phyloP scores from a whole-genome alignment of 2,329 filamentous ascomycete species.

The Ploettnerulaceae sp. region DNA sequence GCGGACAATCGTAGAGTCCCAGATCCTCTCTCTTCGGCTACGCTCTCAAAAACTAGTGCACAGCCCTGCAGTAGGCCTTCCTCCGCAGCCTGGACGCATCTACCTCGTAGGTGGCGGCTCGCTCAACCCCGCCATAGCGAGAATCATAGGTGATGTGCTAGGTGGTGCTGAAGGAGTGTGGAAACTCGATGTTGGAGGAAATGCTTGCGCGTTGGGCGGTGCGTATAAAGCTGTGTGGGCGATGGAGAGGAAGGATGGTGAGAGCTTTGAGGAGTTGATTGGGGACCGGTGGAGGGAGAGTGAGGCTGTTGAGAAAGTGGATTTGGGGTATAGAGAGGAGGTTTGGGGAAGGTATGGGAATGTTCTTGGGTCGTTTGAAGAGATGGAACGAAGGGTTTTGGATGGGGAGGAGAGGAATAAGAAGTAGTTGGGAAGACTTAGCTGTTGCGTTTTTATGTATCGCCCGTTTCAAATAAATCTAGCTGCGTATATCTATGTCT shows the following conservation, averaged over 20 bases:
- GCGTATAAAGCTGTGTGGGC: constrained; percentile 98
- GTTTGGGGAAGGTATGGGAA: constrained; percentile 74
- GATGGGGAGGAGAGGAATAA: constrained; percentile 33
- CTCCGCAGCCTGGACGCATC: constrained; percentile 79
- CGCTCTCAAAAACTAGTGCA: constrained; percentile 74
- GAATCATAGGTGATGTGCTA: constrained; percentile 79
- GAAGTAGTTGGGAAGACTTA: constrained; percentile 3
- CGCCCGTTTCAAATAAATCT: too few species aligned
- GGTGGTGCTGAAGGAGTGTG: constrained; percentile 88
- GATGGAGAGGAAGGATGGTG: constrained; percentile 57
- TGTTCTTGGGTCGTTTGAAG: constrained; percentile 70
- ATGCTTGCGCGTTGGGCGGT: constrained; percentile 88
- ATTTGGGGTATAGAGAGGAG: constrained; percentile 70
- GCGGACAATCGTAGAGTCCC: constrained; percentile 86
- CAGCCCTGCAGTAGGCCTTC: constrained; percentile 50
- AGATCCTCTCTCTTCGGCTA: constrained; percentile 84
- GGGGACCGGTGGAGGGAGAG: constrained; percentile 80
- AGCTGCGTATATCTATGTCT: too few species aligned
- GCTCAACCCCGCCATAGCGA: constrained; percentile 82
- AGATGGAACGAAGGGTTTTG: constrained; percentile 67
- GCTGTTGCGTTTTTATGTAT: too few species aligned
- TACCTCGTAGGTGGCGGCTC: constrained; percentile 94
- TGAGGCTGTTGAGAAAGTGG: constrained; percentile 76
- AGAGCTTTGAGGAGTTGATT: constrained; percentile 87
- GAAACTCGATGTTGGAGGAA: constrained; percentile 88